Evolutionary conservation across 2,329 filamentous ascomycete genomes (phyloP).

Genomic region (Fonsecaea monophora): DNA sequence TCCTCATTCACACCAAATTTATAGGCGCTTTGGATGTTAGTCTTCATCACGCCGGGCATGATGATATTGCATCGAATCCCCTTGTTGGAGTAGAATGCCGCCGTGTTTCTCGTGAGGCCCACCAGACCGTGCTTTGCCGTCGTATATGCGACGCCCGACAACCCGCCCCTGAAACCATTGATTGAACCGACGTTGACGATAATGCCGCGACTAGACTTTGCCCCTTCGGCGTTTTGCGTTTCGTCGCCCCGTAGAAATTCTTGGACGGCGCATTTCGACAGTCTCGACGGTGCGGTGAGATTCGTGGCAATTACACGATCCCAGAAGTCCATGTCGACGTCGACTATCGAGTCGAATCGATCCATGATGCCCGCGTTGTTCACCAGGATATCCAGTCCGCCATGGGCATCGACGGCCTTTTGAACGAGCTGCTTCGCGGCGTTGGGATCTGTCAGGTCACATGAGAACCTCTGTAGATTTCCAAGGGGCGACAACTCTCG

Average conservation of each 20-base stretch:
- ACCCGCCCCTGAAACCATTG: background rate
- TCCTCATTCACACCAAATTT: background rate
- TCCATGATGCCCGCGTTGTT: too few relatives aligned
- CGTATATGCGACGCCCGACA: constrained; percentile 58
- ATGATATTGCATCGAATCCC: constrained; percentile 62
- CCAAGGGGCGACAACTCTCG: too few relatives aligned
- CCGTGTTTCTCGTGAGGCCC: constrained; percentile 64
- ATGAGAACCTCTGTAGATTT: too few relatives aligned
- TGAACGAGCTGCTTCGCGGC: too few relatives aligned
- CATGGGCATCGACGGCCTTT: too few relatives aligned
- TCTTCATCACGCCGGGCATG: constrained; percentile 62
- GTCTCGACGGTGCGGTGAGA: background rate
- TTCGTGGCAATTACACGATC: background rate
- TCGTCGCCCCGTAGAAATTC: background rate
- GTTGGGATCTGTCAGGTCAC: too few relatives aligned
- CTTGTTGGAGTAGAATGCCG: constrained; percentile 61
- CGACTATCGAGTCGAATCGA: too few relatives aligned
- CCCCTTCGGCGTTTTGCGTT: too few relatives aligned
- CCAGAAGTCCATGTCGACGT: background rate
- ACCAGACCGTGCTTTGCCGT: constrained; percentile 62
- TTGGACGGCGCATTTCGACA: background rate
- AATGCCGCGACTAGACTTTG: background rate
- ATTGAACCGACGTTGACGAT: background rate
- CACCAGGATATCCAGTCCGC: too few relatives aligned
- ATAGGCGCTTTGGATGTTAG: constrained; percentile 55